A percentile compares a stretch with the other conserved stretches of the same genome.
These are phyloP conservation scores for Capsella bursapastoris DNA, from an alignment of 345 rosid species.

Conservation along the genomic window DNA sequence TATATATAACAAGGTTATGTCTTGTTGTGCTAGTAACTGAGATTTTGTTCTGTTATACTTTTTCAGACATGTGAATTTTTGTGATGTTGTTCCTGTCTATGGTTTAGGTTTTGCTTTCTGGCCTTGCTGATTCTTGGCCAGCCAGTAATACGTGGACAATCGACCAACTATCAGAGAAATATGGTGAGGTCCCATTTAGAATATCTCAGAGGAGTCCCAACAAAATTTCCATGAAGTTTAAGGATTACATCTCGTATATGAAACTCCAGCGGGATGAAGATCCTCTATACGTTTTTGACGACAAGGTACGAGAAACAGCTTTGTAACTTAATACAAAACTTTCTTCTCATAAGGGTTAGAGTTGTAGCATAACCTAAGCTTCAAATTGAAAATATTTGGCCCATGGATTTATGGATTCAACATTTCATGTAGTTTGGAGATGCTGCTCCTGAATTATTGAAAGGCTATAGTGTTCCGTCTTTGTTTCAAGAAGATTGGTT, in stretches of 20 bases:
- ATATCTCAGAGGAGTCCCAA: slow-evolving; percentile 81
- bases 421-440: slow-evolving; percentile 79
- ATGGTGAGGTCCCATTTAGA: slow-evolving; percentile 74
- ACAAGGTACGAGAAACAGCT: slow-evolving; percentile 57
- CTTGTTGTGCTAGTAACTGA: neutral
- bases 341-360: slow-evolving; percentile 11
- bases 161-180: slow-evolving; percentile 62
- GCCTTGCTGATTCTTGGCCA: slow-evolving; percentile 86
- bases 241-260: slow-evolving; percentile 81
- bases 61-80: slow-evolving; percentile 6
- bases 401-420: slow-evolving; percentile 24
- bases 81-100: slow-evolving; percentile 20
- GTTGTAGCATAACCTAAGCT: slow-evolving; percentile 3
- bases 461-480: slow-evolving; percentile 81
- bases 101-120: slow-evolving; percentile 75
- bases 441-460: slow-evolving; percentile 71
- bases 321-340: neutral
- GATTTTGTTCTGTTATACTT: slow-evolving; percentile 1
- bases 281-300: slow-evolving; percentile 93
- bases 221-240: slow-evolving; percentile 72
- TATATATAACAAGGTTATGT: neutral
- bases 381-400: slow-evolving; percentile 10
- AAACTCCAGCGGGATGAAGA: slow-evolving; percentile 89
- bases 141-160: slow-evolving; percentile 84
- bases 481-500: slow-evolving; percentile 91